Evolutionary conservation across 1,284 basidiomycete genomes (phyloP), one percentile per base, ranked within the genome.

Genomic region (Ceraceosorus guamensis): DNA sequence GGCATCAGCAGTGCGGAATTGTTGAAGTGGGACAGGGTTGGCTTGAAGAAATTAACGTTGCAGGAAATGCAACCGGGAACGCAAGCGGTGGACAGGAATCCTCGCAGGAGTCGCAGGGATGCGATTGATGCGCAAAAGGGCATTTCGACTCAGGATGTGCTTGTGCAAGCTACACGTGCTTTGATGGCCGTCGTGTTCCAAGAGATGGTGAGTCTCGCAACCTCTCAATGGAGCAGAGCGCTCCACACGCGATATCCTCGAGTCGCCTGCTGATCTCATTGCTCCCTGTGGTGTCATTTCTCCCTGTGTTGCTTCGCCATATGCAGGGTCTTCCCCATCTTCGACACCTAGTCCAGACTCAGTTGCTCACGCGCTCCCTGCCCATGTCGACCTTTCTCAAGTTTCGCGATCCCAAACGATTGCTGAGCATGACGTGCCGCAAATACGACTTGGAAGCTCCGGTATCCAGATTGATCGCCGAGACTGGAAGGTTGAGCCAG

Each of bases 401-500:
- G 77, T 95, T 96, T 61, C 53, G 62, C 31, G 72, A 79, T 54
- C 79, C 79, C 32, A 76, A 76, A 49, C 66, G 67, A 7, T 67
- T 77, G 3, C 70, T 79, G 14, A 61, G 67, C 5, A 62, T 66
- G 32, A 77, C 77, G 1, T 68, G 77, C 37, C 54, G 59, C 5
- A 72, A 77, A 50, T 74, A 78, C 55, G 58, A 58, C 30, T 64
- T 65, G 53, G 63, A 61, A 41, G 50, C 61, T 13, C 75, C 77
- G 0, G 64, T 56, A 24, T 59, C 63, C 65, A 86, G 91, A 71
- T 77, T 99, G 61, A 79, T 99, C 55, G 90, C 88, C 67, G 93
- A 97, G 77, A 91, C 91, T 0, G 93, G 93, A 72, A 84, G 90
- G 48, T 83, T 85, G 63, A 88, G 88, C 3, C 88, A 89, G 67